These are phyloP conservation scores for Chenopodium album DNA, from an alignment of 148 eudicot species.

Conservation along the genomic window DNA sequence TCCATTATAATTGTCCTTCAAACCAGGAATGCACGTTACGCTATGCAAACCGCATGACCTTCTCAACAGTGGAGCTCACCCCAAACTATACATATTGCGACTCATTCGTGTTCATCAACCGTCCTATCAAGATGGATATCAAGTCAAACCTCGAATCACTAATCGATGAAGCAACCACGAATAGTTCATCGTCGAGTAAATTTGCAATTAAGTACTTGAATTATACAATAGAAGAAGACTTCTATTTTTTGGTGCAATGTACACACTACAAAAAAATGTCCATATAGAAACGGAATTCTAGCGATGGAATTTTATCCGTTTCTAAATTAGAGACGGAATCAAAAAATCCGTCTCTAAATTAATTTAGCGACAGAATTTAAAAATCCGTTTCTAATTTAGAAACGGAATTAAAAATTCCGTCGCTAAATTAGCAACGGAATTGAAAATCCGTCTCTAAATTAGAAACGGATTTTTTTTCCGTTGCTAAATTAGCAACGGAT, in stretches of 20 bases:
- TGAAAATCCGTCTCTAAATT: too few relatives aligned
- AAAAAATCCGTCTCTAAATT: too few relatives aligned
- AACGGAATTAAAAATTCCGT: too few relatives aligned
- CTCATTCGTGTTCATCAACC: not conserved
- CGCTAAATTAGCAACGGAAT: too few relatives aligned
- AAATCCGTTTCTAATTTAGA: too few relatives aligned
- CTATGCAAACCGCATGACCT: conserved; percentile 25
- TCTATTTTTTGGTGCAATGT: conserved; percentile 27
- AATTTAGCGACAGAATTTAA: too few relatives aligned
- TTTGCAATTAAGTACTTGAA: not conserved
- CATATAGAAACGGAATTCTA: too few relatives aligned
- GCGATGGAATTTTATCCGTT: too few relatives aligned
- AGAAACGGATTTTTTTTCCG: too few relatives aligned
- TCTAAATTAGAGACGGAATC: too few relatives aligned
- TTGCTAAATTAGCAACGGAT: too few relatives aligned
- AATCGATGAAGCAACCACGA: conserved; percentile 10
- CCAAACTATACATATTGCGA: not conserved
- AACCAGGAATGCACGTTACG: conserved; percentile 24
- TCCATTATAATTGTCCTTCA: not conserved
- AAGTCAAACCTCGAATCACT: not conserved
- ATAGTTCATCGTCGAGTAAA: not conserved
- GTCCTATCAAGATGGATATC: not conserved
- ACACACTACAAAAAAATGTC: not conserved
- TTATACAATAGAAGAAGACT: not conserved
- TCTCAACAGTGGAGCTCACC: conserved; percentile 15